phyloP scores from a whole-genome alignment of 805 yeast species.

The Candida qinlingensis region DNA sequence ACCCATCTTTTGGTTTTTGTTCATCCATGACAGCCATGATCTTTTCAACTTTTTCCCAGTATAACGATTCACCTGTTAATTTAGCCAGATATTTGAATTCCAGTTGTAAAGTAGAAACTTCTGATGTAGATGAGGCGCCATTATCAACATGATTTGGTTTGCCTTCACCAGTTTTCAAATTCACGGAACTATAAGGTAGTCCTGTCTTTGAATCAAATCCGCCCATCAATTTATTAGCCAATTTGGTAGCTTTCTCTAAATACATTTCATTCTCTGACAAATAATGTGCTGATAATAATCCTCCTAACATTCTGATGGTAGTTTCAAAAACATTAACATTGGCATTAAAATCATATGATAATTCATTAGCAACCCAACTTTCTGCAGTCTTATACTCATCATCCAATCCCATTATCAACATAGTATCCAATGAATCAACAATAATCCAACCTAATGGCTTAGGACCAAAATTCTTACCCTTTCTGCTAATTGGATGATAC shows the following conservation, averaged over 20 bases:
- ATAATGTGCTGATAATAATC: slow-evolving; percentile 78
- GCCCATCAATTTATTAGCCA: slow-evolving; percentile 68
- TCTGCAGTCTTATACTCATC: slow-evolving; percentile 61
- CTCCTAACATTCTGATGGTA: slow-evolving; percentile 93
- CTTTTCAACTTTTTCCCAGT: slow-evolving; percentile 75
- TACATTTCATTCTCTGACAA: slow-evolving; percentile 64
- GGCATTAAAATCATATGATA: slow-evolving; percentile 67
- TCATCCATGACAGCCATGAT: slow-evolving; percentile 66
- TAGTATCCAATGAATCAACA: slow-evolving; percentile 81
- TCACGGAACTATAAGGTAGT: slow-evolving; percentile 74
- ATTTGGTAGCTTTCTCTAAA: slow-evolving; percentile 70
- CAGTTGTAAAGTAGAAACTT: slow-evolving; percentile 79
- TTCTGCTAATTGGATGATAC: slow-evolving; percentile 60
- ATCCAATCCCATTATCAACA: slow-evolving; percentile 60
- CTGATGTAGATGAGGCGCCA: slow-evolving; percentile 88
- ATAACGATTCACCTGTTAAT: slow-evolving; percentile 72
- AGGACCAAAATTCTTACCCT: slow-evolving; percentile 70
- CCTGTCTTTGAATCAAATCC: slow-evolving; percentile 67
- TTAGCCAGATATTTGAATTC: slow-evolving; percentile 80
- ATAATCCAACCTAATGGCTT: slow-evolving; percentile 89
- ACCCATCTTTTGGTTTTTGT: slow-evolving; percentile 62
- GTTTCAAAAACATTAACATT: slow-evolving; percentile 85
- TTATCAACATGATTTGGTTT: slow-evolving; percentile 53
- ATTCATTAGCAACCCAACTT: slow-evolving; percentile 67
- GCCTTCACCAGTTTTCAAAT: slow-evolving; percentile 60